phyloP scores from a whole-genome alignment of 495 filamentous ascomycete species.

The Penicillium ochrochloron region DNA sequence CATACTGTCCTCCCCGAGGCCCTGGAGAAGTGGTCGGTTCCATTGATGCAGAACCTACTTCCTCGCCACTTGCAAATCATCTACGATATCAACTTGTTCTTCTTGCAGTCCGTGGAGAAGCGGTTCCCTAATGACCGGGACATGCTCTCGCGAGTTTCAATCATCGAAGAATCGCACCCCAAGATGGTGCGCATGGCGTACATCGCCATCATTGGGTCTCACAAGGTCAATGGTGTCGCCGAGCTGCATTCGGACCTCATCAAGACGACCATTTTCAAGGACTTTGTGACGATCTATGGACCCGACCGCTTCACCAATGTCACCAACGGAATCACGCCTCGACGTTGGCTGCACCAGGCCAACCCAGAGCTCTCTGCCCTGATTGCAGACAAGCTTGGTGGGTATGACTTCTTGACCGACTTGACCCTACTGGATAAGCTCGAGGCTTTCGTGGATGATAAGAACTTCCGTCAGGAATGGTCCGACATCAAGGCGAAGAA shows the following conservation, averaged over 20 bases:
- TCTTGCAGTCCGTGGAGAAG: slow-evolving; percentile 87
- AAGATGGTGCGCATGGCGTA: slow-evolving; percentile 98
- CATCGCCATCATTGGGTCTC: slow-evolving; percentile 92
- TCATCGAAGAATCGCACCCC: slow-evolving; percentile 96
- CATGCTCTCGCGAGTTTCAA: slow-evolving; percentile 81
- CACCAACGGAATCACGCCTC: slow-evolving; percentile 95
- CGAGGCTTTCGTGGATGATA: slow-evolving; percentile 79
- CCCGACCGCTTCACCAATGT: slow-evolving; percentile 98
- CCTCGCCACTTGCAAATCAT: slow-evolving; percentile 97
- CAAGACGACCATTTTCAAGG: slow-evolving; percentile 98
- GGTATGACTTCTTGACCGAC: slow-evolving; percentile 84
- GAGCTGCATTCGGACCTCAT: slow-evolving; percentile 97
- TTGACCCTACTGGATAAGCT: slow-evolving; percentile 83
- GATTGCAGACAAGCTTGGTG: slow-evolving; percentile 85
- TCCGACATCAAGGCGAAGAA: slow-evolving; percentile 82
- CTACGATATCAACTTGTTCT: slow-evolving; percentile 96
- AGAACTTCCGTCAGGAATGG: slow-evolving; percentile 89
- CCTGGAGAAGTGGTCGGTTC: slow-evolving; percentile 97
- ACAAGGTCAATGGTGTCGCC: slow-evolving; percentile 98
- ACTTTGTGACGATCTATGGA: slow-evolving; percentile 93
- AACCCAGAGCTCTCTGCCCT: slow-evolving; percentile 91
- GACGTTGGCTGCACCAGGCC: slow-evolving; percentile 96
- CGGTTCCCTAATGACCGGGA: slow-evolving; percentile 89
- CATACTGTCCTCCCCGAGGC: slow-evolving; percentile 97
- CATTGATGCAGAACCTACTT: slow-evolving; percentile 86